A percentile compares a stretch with the other conserved stretches of the same genome.
Conservation (phyloP, 805 yeast species). For the Ogataea kodamae region DNA sequence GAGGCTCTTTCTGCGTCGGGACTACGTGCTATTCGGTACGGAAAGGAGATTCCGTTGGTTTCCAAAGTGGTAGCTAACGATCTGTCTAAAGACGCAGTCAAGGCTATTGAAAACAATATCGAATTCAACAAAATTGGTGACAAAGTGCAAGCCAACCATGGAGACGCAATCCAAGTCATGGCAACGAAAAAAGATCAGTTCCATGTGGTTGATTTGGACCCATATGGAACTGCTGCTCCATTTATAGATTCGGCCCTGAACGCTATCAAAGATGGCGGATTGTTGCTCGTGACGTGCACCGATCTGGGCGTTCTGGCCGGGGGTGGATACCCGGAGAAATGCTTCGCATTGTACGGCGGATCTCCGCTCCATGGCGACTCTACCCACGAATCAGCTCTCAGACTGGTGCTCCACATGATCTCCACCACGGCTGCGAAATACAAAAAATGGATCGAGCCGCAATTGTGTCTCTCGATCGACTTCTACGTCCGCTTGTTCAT, state of each 20-base stretch:
- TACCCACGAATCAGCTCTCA: constrained; percentile 88
- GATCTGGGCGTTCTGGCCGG: constrained; percentile 96
- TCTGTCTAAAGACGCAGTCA: constrained; percentile 79
- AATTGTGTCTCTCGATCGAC: constrained; percentile 82
- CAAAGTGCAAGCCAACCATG: constrained; percentile 64
- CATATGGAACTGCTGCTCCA: constrained; percentile 97
- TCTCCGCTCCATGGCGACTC: constrained; percentile 80
- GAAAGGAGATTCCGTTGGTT: constrained; percentile 80
- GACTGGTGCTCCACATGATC: constrained; percentile 75
- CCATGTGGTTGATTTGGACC: constrained; percentile 92
- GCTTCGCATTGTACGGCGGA: constrained; percentile 94
- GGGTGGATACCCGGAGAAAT: constrained; percentile 93
- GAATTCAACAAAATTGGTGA: constrained; percentile 57
- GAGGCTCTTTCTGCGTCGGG: constrained; percentile 97
- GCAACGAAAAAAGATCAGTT: constrained; percentile 48
- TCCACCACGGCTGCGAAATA: constrained; percentile 86
- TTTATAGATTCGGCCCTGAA: constrained; percentile 91
- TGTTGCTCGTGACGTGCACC: constrained; percentile 89
- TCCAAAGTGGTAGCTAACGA: constrained; percentile 84
- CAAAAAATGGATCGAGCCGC: constrained; percentile 82
- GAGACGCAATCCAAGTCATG: constrained; percentile 91
- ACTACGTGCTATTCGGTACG: constrained; percentile 87
- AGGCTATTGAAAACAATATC: constrained; percentile 69
- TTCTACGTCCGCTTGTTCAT: constrained; percentile 87
- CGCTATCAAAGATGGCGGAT: constrained; percentile 76